A percentile compares a stretch with the other conserved stretches of the same genome.
Conservation (phyloP, 805 yeast species). For the Kodamaea kaohsiungensis region DNA sequence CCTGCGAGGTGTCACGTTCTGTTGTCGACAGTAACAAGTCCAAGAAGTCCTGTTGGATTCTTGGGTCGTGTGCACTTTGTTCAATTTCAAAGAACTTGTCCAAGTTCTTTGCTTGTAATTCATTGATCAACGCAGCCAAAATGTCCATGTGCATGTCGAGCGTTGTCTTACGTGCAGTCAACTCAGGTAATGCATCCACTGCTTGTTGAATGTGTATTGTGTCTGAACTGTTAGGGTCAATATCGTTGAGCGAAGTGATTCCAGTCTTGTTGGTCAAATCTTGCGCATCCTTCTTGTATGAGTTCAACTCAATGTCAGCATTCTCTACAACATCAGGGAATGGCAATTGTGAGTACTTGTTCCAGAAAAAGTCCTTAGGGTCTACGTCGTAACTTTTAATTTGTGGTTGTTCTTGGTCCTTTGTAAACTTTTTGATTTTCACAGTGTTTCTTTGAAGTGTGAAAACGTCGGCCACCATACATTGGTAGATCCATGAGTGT, state of each 20-base stretch:
- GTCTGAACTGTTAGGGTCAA: slow-evolving; percentile 61
- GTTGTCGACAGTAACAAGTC: slow-evolving; percentile 55
- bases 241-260: slow-evolving; percentile 68
- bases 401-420: slow-evolving; percentile 30
- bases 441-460: slow-evolving; percentile 81
- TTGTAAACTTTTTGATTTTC: slow-evolving; percentile 46
- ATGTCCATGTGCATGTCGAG: slow-evolving; percentile 98
- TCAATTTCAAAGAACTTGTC: slow-evolving; percentile 95
- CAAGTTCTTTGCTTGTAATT: slow-evolving; percentile 80
- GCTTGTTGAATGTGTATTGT: slow-evolving; percentile 79
- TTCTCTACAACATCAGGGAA: slow-evolving; percentile 99
- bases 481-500: slow-evolving; percentile 97
- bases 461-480: slow-evolving; percentile 92
- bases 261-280: slow-evolving; percentile 80
- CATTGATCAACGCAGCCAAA: slow-evolving; percentile 77
- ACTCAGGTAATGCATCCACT: slow-evolving; percentile 87
- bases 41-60: slow-evolving; percentile 57
- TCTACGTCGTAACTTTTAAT: slow-evolving; percentile 79
- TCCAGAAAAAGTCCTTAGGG: slow-evolving; percentile 93
- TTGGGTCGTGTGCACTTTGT: slow-evolving; percentile 69
- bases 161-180: slow-evolving; percentile 82
- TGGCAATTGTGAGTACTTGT: slow-evolving; percentile 76
- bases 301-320: slow-evolving; percentile 79
- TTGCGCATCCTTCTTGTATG: slow-evolving; percentile 84
- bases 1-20: slow-evolving; percentile 63